Evolutionary conservation across 2,329 filamentous ascomycete genomes (phyloP).

Genomic region (Immersiporthe knoxdaviesiana): DNA sequence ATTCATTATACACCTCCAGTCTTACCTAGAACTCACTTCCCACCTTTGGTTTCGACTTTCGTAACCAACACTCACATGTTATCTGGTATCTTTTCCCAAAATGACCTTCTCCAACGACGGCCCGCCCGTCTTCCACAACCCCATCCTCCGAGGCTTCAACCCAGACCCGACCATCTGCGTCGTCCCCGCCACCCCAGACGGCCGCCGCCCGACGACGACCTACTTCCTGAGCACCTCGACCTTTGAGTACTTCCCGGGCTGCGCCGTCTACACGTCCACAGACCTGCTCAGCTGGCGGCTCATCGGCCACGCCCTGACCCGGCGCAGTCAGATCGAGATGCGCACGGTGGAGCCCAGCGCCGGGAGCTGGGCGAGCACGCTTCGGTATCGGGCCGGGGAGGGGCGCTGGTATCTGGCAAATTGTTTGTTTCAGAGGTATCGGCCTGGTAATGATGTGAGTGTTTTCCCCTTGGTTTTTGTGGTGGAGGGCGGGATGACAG

Average conservation of each 20-base stretch:
- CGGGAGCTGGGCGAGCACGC: constrained; percentile 52
- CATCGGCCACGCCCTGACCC: constrained; percentile 55
- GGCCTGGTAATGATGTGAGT: constrained; percentile 40
- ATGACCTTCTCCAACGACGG: constrained; percentile 11
- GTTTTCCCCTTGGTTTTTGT: neutral
- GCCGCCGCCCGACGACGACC: constrained; percentile 32
- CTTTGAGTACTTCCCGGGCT: constrained; percentile 65
- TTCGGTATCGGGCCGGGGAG: constrained; percentile 46
- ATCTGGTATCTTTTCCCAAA: too few relatives aligned
- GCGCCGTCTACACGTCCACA: constrained; percentile 62
- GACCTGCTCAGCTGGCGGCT: constrained; percentile 57
- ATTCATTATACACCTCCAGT: neutral
- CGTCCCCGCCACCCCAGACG: constrained; percentile 37
- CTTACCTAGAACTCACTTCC: neutral
- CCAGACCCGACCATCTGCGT: constrained; percentile 59
- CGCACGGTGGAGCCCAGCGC: constrained; percentile 55
- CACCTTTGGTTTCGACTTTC: too few relatives aligned
- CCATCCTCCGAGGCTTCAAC: constrained; percentile 63
- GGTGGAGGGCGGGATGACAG: neutral
- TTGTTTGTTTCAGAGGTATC: constrained; percentile 48
- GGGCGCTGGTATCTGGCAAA: constrained; percentile 51
- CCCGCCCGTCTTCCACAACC: constrained; percentile 45
- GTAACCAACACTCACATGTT: too few relatives aligned
- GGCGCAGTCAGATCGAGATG: constrained; percentile 55
- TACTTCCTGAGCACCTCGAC: constrained; percentile 65